phyloP scores from a whole-genome alignment of 2,329 filamentous ascomycete species.

The Penicillium digitatum region DNA sequence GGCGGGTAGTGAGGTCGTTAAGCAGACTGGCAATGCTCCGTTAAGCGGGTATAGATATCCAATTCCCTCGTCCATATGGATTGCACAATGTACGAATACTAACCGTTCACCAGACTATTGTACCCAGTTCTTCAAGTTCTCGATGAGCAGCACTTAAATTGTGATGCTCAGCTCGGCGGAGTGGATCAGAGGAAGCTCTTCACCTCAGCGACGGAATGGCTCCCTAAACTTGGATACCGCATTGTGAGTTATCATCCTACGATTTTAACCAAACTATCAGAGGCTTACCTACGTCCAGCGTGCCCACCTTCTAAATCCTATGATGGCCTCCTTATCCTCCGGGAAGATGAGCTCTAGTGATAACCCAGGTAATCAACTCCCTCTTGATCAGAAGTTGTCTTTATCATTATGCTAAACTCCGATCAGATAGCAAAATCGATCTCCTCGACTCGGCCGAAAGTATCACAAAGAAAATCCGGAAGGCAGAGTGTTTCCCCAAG shows the following conservation, averaged over 20 bases:
- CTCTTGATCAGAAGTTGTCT: neutral
- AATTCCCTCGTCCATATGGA: neutral
- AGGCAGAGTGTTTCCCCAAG: slow-evolving; percentile 73
- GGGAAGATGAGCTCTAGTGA: slow-evolving; percentile 84
- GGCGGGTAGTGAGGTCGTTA: slow-evolving; percentile 89
- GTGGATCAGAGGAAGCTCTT: slow-evolving; percentile 32
- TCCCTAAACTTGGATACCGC: slow-evolving; percentile 81
- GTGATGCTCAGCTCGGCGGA: slow-evolving; percentile 84
- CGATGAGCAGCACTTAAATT: slow-evolving; percentile 83
- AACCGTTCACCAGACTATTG: slow-evolving; percentile 35
- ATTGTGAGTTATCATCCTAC: slow-evolving; percentile 29
- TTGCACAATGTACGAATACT: neutral
- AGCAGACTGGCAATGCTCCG: slow-evolving; percentile 71
- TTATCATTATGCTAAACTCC: neutral
- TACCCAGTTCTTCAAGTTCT: slow-evolving; percentile 82
- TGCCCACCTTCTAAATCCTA: slow-evolving; percentile 74
- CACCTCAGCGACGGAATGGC: slow-evolving; percentile 68
- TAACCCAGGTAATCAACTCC: slow-evolving; percentile 25
- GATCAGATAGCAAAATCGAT: slow-evolving; percentile 63
- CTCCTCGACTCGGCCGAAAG: slow-evolving; percentile 73
- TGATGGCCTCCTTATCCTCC: slow-evolving; percentile 79
- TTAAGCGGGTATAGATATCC: neutral
- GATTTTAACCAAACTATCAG: neutral
- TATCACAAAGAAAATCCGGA: slow-evolving; percentile 78
- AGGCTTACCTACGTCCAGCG: slow-evolving; percentile 31